Evolutionary conservation across 2,329 filamentous ascomycete genomes (phyloP).

Genomic region (Colletotrichum sp.): DNA sequence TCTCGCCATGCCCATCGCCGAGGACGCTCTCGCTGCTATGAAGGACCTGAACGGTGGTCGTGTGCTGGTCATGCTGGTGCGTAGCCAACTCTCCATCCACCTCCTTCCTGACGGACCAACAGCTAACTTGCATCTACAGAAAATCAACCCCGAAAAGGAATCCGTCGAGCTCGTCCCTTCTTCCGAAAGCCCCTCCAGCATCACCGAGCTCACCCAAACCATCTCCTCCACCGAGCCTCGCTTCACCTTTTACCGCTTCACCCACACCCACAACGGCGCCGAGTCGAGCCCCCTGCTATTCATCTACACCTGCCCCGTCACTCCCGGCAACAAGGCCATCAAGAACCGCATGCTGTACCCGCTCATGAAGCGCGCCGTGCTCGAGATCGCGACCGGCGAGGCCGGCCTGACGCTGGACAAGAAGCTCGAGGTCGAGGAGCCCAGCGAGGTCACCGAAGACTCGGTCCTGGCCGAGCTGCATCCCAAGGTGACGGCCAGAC

Average conservation of each 20-base stretch:
- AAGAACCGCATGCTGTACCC: conserved; percentile 89
- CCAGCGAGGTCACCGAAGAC: conserved; percentile 73
- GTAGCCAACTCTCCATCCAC: not conserved
- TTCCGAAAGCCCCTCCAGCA: conserved; percentile 56
- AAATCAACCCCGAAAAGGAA: conserved; percentile 75
- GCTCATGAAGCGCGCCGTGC: conserved; percentile 69
- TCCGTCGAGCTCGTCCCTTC: conserved; percentile 68
- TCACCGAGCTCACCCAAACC: conserved; percentile 59
- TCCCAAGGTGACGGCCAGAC: conserved; percentile 68
- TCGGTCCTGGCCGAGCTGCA: conserved; percentile 71
- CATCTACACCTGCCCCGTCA: conserved; percentile 80
- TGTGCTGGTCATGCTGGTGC: conserved; percentile 69
- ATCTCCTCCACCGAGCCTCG: conserved; percentile 75
- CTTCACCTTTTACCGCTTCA: conserved; percentile 79
- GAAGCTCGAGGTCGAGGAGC: conserved; percentile 72
- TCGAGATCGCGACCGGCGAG: conserved; percentile 69
- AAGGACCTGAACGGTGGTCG: conserved; percentile 59
- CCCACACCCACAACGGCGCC: conserved; percentile 58
- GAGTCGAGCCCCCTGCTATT: conserved; percentile 71
- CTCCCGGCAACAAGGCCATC: conserved; percentile 69
- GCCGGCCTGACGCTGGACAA: conserved; percentile 72
- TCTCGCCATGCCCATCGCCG: conserved; percentile 62
- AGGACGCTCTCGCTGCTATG: conserved; percentile 70
- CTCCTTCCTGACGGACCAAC: not conserved
- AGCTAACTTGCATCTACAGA: conserved; percentile 45